Evolutionary conservation across 164 flowering plant species (phyloP).

Genomic region (Houttuynia cordata): DNA sequence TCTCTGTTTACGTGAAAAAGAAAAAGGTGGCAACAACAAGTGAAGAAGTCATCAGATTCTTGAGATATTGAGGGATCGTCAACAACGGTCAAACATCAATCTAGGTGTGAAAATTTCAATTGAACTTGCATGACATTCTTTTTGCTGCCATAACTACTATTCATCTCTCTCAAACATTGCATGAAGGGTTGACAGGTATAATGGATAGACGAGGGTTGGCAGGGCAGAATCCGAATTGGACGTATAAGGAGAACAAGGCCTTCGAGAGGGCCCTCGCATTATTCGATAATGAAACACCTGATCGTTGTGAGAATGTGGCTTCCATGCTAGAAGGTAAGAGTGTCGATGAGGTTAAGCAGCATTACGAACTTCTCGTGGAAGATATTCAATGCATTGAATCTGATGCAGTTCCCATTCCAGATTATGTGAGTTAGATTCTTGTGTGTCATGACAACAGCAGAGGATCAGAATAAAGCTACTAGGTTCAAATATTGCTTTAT

Average conservation of each 20-base stretch:
- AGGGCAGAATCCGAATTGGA: conserved; percentile 31
- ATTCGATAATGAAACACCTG: conserved; percentile 55
- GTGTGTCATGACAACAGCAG: no score
- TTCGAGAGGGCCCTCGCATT: conserved; percentile 66
- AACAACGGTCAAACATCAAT: no score
- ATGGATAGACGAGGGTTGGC: conserved; percentile 16
- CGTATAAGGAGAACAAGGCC: conserved; percentile 53
- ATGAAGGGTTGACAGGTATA: neutral
- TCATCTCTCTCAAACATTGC: neutral
- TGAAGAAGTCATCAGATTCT: no score
- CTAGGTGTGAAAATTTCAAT: no score
- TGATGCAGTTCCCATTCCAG: neutral
- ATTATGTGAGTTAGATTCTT: neutral
- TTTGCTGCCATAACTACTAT: no score
- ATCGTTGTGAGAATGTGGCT: conserved; percentile 60
- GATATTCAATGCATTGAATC: neutral
- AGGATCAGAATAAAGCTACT: no score
- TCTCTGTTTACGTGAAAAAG: no score
- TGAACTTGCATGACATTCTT: no score
- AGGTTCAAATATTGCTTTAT: no score
- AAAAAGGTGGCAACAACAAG: no score
- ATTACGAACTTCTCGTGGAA: conserved; percentile 18
- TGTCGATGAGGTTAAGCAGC: conserved; percentile 44
- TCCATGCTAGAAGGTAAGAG: conserved; percentile 61
- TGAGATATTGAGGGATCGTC: no score